A percentile compares a stretch with the other conserved stretches of the same genome.
These are phyloP conservation scores for Botrytis cinerea DNA, from an alignment of 2,329 filamentous ascomycete genomes.

Conservation along the genomic window DNA sequence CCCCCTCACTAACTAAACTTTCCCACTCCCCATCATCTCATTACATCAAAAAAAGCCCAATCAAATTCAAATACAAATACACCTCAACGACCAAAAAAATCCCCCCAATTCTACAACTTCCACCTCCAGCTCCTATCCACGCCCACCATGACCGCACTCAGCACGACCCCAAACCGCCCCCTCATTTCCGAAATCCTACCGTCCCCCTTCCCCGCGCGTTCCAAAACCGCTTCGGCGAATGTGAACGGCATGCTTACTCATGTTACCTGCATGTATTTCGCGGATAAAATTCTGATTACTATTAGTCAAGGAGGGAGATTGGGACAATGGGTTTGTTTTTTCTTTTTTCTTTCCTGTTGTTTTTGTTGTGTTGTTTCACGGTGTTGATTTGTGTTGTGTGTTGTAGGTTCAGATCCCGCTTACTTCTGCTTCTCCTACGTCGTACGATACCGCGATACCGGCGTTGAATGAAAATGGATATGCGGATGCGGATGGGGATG, in stretches of 20 bases:
- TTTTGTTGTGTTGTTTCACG: too few relatives aligned
- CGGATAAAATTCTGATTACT: conserved; percentile 89
- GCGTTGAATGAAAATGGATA: neutral
- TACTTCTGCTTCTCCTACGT: conserved; percentile 63
- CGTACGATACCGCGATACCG: conserved; percentile 48
- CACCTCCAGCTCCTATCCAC: neutral
- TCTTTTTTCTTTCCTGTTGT: neutral
- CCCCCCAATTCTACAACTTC: neutral
- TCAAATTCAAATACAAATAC: neutral
- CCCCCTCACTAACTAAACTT: neutral
- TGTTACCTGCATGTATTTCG: conserved; percentile 71
- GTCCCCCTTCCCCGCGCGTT: conserved; percentile 37
- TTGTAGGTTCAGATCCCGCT: conserved; percentile 75
- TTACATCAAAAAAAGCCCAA: neutral
- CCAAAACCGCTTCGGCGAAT: conserved; percentile 51
- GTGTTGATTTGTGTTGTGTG: too few relatives aligned
- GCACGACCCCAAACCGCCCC: neutral
- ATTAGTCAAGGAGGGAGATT: conserved; percentile 82
- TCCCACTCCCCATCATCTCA: neutral
- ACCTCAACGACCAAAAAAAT: neutral
- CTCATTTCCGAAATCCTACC: conserved; percentile 26
- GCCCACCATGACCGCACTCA: neutral
- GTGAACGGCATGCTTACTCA: conserved; percentile 73
- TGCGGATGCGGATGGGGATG: conserved; percentile 38
- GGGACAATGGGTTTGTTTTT: conserved; percentile 77